These are phyloP conservation scores for Pichia sp. DNA, from an alignment of 1,139 yeast species.

Conservation along the genomic window DNA sequence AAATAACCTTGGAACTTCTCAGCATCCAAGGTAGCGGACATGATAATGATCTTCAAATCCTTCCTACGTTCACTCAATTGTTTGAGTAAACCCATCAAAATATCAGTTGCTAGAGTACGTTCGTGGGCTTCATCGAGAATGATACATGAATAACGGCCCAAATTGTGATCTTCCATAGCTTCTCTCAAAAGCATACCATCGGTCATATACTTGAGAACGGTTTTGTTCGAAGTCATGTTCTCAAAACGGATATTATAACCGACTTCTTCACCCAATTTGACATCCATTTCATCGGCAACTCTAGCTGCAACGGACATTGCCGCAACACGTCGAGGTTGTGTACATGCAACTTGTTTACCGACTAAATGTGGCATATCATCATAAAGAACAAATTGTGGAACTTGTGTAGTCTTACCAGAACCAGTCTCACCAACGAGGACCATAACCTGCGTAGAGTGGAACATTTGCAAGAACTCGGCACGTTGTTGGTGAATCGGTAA, in stretches of 20 bases:
- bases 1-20: conserved; percentile 90
- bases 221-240: conserved; percentile 71
- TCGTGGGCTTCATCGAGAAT: conserved; percentile 98
- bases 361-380: conserved; percentile 54
- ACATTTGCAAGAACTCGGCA: conserved; percentile 74
- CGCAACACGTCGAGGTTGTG: conserved; percentile 72
- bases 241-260: conserved; percentile 88
- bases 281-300: conserved; percentile 61
- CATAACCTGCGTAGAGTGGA: conserved; percentile 88
- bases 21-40: conserved; percentile 98
- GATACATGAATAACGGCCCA: conserved; percentile 77
- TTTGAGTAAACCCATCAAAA: conserved; percentile 89
- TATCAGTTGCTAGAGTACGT: conserved; percentile 94
- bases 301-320: conserved; percentile 64
- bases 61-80: conserved; percentile 74
- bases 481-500: conserved; percentile 94
- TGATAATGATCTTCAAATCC: conserved; percentile 84
- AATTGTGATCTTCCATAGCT: conserved; percentile 93
- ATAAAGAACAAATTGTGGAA: conserved; percentile 57
- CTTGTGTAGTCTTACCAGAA: conserved; percentile 59
- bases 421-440: conserved; percentile 89
- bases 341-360: conserved; percentile 59
- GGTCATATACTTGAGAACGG: conserved; percentile 92
- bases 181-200: conserved; percentile 98
- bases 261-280: conserved; percentile 51